These are phyloP conservation scores for Naegleria gruberi DNA, from an alignment of 208 protist species.

Conservation along the genomic window DNA sequence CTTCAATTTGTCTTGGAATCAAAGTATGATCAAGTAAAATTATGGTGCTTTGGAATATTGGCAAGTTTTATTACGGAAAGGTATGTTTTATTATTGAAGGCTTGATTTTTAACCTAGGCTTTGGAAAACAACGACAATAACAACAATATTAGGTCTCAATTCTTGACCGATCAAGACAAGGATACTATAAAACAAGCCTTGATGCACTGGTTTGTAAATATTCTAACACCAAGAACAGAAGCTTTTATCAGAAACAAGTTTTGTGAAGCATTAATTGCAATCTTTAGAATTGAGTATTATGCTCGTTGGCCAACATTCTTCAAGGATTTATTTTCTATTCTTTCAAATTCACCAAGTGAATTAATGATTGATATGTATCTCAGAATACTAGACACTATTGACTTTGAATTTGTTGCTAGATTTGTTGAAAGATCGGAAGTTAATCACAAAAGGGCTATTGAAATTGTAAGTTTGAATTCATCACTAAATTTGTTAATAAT, in stretches of 20 bases:
- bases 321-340: constrained; percentile 3
- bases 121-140: not conserved
- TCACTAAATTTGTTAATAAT: not conserved
- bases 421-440: not conserved
- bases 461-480: not conserved
- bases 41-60: constrained; percentile 12
- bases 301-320: not conserved
- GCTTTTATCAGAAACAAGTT: constrained; percentile 4
- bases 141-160: not conserved
- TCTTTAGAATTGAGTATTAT: not conserved
- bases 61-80: not conserved
- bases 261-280: not conserved
- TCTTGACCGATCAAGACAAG: not conserved
- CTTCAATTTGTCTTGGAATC: not conserved
- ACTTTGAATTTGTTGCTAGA: not conserved
- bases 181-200: not conserved
- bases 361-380: not conserved
- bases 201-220: not conserved
- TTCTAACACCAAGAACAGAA: not conserved
- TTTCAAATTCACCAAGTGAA: not conserved
- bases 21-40: not conserved
- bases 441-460: not conserved
- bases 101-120: not conserved
- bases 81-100: not conserved
- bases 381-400: not conserved